Base-by-base conservation (phyloP, 2,329 filamentous ascomycete species). In the Thelonectria rubi region DNA sequence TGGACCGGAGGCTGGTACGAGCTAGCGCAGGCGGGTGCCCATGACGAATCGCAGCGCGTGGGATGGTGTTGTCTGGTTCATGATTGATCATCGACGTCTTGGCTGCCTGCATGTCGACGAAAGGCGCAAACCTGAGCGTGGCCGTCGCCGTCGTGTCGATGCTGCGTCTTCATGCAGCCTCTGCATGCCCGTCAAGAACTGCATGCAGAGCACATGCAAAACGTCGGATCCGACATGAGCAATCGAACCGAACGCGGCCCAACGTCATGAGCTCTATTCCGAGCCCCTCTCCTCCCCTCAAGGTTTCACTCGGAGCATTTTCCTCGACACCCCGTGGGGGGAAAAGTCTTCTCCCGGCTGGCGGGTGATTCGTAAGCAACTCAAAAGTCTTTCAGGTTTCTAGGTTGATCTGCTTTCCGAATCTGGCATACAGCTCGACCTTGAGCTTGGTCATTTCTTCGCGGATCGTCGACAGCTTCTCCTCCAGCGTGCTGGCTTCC, bases 331-430 rank as follows among this genome's bases (percentile, higher is more conserved):
- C 34, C 15, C 34, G 45, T 46, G n/a, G 37, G 37, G 55, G 68
- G 62, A 59, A 65, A 71, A 68, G 68, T 54, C 58, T 66, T 69
- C 65, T 66, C 42, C 65, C 68, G 60, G 58, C 21, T 47, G 60
- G 54, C 11, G 46, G 55, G 43, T 37, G 47, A 49, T 49, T 49
- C 26, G 47, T 37, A 37, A 42, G 26, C 48, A 55, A 55, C 37
- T 55, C 47, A 43, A 64, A 52, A 55, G 24, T 30, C 26, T 30
- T 60, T 85, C 82, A 95, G 69, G 91, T 92, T 79, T 99, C 95
- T 67, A 98, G 84, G 79, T 99, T 99, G 83, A 99, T 99, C 77
- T 94, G 97, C 77, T 91, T 88, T 58, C 95, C 95, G 79, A 99
- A 99, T 64, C 96, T 88, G 34, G 93, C 94, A 79, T 99, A 99